Evolutionary conservation across 1,284 basidiomycete genomes (phyloP).

Genomic region (Trametes hirsuta): DNA sequence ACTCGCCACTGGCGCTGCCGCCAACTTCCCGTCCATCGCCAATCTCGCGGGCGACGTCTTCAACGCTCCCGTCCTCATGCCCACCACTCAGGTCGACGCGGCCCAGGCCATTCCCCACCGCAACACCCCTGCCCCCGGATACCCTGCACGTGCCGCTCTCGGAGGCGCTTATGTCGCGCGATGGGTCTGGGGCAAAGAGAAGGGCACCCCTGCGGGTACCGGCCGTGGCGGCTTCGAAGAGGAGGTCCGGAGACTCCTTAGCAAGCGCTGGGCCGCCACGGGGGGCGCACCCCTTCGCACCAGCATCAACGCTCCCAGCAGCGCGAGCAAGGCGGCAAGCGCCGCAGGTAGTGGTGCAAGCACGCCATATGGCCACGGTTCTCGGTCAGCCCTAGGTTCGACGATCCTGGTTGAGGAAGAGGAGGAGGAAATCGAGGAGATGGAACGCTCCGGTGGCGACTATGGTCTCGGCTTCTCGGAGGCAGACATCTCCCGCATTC

Average conservation of each 20-base stretch:
- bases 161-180: conserved; percentile 77
- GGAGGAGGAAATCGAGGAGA: conserved; percentile 68
- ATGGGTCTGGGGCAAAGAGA: conserved; percentile 80
- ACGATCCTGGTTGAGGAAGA: conserved; percentile 74
- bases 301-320: conserved; percentile 49
- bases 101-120: conserved; percentile 73
- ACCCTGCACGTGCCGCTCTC: conserved; percentile 66
- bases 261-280: conserved; percentile 70
- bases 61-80: conserved; percentile 74
- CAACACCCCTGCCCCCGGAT: conserved; percentile 70
- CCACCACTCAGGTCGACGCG: conserved; percentile 71
- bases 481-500: conserved; percentile 38
- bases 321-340: conserved; percentile 39
- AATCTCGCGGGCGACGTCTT: conserved; percentile 80
- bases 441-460: conserved; percentile 42
- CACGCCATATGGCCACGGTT: conserved; percentile 57
- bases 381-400: conserved; percentile 58
- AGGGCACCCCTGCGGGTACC: conserved; percentile 37
- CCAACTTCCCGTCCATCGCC: conserved; percentile 81
- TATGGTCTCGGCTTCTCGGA: conserved; percentile 39
- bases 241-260: conserved; percentile 67
- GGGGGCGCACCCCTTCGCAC: conserved; percentile 59
- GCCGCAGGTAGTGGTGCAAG: conserved; percentile 56
- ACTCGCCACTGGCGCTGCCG: conserved; percentile 72
- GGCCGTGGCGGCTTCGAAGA: conserved; percentile 73